Base-by-base conservation (phyloP, 345 rosid genomes). In the Heritiera littoralis region DNA sequence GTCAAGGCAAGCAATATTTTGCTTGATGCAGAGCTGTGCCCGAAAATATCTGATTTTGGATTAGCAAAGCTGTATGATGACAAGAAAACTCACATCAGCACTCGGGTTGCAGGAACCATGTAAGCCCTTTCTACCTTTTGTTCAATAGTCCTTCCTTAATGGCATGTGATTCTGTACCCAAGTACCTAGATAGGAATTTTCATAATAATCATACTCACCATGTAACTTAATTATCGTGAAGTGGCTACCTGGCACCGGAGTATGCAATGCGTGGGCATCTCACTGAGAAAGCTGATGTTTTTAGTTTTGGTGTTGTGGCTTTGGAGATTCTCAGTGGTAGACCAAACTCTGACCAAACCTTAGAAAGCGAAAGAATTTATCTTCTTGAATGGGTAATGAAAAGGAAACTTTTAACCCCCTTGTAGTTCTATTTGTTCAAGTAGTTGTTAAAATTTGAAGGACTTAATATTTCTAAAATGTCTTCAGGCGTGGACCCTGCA, bases 211-310 rank as follows among this genome's bases (percentile, higher is more conserved):
- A 23, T 54, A 17, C 3, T 45, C 56, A 60, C 28, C 51, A 18
- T 56, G 56, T 18, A 23, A 55, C 58, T 48, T 46, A 11, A 30
- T 49, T 60, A 17, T 30, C 9, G 15, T 58, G 76, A 68, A 85
- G 90, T 28, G 98, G 95, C 35, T 93, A 90, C 73, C 88, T 93
- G 18, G 88, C 93, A 14, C 97, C 95, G 2, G 92, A 91, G 83
- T 92, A 92, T 74, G 98, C 92, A 23, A 89, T 93, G 94, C 90
- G 86, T 15, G 90, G 96, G 45, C 94, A 88, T 67, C 94, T 90
- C 0, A 88, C 90, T 6, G 96, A 92, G 83, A 93, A 93, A 82
- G 86, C 88, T 5, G 93, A 90, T 81, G 94, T 90, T 77, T 92
- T 90, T 79, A 89, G 87, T 9, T 93, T 90, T 76, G 94, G 94